phyloP scores from a whole-genome alignment of 768 basidiomycete genomes.

The Cubamyces lactineus region DNA sequence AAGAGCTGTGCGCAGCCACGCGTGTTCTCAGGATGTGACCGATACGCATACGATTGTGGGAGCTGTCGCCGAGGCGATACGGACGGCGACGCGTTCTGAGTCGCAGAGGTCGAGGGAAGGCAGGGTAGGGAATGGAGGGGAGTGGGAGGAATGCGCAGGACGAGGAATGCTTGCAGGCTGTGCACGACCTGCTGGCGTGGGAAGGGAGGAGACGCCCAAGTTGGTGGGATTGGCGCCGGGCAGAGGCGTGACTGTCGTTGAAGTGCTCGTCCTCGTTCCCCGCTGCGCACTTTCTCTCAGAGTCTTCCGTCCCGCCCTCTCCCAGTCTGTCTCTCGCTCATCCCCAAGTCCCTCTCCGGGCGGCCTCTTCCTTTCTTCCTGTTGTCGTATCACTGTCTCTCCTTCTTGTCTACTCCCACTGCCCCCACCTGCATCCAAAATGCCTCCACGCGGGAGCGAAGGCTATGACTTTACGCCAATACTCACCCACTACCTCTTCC shows the following conservation, averaged over 20 bases:
- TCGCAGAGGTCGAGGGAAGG: neutral
- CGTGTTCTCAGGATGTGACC: neutral
- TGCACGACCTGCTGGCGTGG: neutral
- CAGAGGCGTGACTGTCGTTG: slow-evolving; percentile 11
- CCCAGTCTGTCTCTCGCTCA: too few species aligned
- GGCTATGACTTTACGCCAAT: slow-evolving; percentile 90
- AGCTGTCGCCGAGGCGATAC: slow-evolving; percentile 3
- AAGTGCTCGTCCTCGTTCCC: slow-evolving; percentile 22
- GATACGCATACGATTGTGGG: neutral
- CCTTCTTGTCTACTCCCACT: slow-evolving; percentile 6
- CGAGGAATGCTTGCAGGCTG: slow-evolving; percentile 4
- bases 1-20: slow-evolving; percentile 2
- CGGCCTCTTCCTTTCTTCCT: neutral
- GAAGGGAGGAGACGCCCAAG: neutral
- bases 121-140: neutral
- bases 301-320: neutral
- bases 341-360: slow-evolving; percentile 9
- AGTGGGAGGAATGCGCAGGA: neutral
- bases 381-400: slow-evolving; percentile 1
- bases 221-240: neutral
- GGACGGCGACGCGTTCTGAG: neutral
- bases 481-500: slow-evolving; percentile 88
- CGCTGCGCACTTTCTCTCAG: slow-evolving; percentile 16
- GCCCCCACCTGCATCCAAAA: slow-evolving; percentile 29
- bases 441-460: slow-evolving; percentile 57